Conservation (phyloP, 176 grass and related monocot species). For the Aegilops umbellulata region DNA sequence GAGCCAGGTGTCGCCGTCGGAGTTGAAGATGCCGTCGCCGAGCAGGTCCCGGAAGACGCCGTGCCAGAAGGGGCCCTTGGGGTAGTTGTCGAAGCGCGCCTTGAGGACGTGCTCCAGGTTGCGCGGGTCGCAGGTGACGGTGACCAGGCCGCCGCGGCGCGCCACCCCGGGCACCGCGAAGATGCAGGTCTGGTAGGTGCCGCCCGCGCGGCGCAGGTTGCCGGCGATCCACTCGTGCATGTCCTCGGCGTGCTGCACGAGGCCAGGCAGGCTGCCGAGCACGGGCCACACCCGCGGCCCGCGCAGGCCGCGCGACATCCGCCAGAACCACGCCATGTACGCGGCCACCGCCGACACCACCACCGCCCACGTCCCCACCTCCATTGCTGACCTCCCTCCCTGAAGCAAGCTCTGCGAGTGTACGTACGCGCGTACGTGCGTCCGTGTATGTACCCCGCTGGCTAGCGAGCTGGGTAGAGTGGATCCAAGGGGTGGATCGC, state of each 20-base stretch:
- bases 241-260: conserved; percentile 79
- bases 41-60: conserved; percentile 86
- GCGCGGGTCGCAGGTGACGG: conserved; percentile 87
- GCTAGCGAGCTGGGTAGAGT: neutral
- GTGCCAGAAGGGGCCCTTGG: conserved; percentile 96
- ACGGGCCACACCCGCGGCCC: conserved; percentile 93
- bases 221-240: conserved; percentile 95
- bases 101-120: conserved; percentile 96
- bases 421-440: neutral
- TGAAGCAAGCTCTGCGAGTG: neutral
- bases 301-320: conserved; percentile 51
- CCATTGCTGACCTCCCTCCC: conserved; percentile 33
- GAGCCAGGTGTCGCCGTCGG: conserved; percentile 85
- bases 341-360: conserved; percentile 37
- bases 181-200: conserved; percentile 96
- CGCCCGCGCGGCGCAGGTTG: conserved; percentile 62
- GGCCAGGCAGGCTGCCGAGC: conserved; percentile 83
- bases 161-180: conserved; percentile 81
- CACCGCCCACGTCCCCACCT: conserved; percentile 49
- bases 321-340: conserved; percentile 93
- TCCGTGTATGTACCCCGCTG: neutral
- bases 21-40: conserved; percentile 98
- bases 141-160: conserved; percentile 73
- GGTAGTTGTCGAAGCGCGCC: conserved; percentile 92
- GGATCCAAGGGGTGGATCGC: conserved; percentile 1